phyloP scores from a whole-genome alignment of 257 asterid species.

The Fraxinus americana region DNA sequence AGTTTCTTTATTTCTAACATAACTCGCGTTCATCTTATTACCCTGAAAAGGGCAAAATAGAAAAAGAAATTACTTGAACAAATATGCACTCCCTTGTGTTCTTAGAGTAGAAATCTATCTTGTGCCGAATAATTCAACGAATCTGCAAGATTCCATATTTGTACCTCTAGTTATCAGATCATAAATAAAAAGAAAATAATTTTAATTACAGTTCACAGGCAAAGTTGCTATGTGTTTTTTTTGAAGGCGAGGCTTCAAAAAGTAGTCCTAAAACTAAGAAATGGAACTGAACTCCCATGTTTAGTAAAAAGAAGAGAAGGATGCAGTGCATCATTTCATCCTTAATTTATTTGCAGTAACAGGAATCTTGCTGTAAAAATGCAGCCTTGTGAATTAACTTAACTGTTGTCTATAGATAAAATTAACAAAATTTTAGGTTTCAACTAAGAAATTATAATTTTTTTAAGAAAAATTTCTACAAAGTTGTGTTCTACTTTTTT shows the following conservation, averaged over 20 bases:
- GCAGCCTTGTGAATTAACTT: background rate
- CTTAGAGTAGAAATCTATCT: slow-evolving; percentile 17
- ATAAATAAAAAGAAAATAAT: background rate
- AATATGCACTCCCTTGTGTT: slow-evolving; percentile 6
- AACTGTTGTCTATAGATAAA: too few species aligned
- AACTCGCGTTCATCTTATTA: slow-evolving; percentile 54
- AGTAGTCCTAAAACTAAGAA: slow-evolving; percentile 20
- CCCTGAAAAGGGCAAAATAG: slow-evolving; percentile 51
- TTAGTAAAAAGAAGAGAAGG: slow-evolving; percentile 6
- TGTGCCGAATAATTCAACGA: slow-evolving; percentile 7
- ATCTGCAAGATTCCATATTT: background rate
- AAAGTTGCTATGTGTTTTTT: slow-evolving; percentile 13
- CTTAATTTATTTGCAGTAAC: slow-evolving; percentile 12
- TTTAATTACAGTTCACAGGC: slow-evolving; percentile 17
- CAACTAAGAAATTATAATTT: too few species aligned
- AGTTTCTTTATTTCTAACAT: slow-evolving; percentile 50
- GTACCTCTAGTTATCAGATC: background rate
- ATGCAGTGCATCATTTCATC: background rate
- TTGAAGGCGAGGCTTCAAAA: slow-evolving; percentile 9
- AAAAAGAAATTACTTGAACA: slow-evolving; percentile 5
- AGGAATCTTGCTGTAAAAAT: slow-evolving; percentile 11
- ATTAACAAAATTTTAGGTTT: too few species aligned
- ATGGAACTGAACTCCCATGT: slow-evolving; percentile 12
- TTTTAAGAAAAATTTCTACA: too few species aligned
- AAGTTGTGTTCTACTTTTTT: too few species aligned